These are phyloP conservation scores for Gastrolobium villosum DNA, from an alignment of 306 rosid genomes.

Conservation along the genomic window DNA sequence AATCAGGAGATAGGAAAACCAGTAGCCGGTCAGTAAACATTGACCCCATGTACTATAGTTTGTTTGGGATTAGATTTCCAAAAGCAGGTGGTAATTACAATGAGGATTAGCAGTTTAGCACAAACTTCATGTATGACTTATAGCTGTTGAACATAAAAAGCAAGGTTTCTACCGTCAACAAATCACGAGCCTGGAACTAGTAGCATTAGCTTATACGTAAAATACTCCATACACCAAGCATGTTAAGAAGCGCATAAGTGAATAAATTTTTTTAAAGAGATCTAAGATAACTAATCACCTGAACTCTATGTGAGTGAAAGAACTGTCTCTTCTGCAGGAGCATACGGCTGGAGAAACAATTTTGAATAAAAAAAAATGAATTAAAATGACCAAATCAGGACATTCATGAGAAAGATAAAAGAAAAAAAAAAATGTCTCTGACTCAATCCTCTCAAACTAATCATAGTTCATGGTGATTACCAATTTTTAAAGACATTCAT, in stretches of 20 bases:
- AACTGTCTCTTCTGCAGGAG: constrained; percentile 96
- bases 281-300: constrained; percentile 66
- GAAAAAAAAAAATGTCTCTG: neutral
- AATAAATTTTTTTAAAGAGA: constrained; percentile 38
- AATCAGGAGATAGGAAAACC: constrained; percentile 35
- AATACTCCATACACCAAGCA: constrained; percentile 34
- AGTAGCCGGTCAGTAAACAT: constrained; percentile 26
- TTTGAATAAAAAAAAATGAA: constrained; percentile 43
- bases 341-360: constrained; percentile 71
- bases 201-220: constrained; percentile 24
- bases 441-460: constrained; percentile 22
- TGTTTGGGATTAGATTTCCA: constrained; percentile 22
- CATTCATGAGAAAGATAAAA: neutral
- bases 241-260: constrained; percentile 28
- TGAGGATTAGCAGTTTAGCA: constrained; percentile 28
- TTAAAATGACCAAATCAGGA: constrained; percentile 38
- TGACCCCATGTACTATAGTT: constrained; percentile 4
- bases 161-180: constrained; percentile 11
- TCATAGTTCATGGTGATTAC: constrained; percentile 18
- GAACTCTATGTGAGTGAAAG: constrained; percentile 99
- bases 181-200: constrained; percentile 34
- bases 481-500: neutral
- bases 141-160: constrained; percentile 4
- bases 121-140: constrained; percentile 5
- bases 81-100: constrained; percentile 30